A percentile compares a stretch with the other conserved stretches of the same genome.
phyloP scores from a whole-genome alignment of 352 stramenopile genomes.

The Globisporangium nodosum region DNA sequence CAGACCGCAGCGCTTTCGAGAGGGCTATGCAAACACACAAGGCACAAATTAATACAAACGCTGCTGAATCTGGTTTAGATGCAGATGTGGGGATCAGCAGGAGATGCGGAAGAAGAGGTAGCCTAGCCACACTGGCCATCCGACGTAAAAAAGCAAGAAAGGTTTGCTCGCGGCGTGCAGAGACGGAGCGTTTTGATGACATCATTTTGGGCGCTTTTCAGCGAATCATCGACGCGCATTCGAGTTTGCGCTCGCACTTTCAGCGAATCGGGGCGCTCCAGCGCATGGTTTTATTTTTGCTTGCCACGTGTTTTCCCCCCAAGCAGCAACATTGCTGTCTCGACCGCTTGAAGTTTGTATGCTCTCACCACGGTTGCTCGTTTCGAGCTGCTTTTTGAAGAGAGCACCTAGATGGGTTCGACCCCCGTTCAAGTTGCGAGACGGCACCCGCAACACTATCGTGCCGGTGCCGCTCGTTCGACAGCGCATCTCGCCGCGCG shows the following conservation, averaged over 20 bases:
- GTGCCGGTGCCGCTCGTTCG: background rate
- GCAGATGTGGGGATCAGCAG: background rate
- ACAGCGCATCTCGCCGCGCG: background rate
- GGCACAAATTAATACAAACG: background rate
- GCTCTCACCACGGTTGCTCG: too few relatives aligned
- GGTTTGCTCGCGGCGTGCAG: background rate
- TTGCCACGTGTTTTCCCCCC: background rate
- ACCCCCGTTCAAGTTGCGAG: background rate
- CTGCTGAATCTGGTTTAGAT: background rate
- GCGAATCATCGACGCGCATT: background rate
- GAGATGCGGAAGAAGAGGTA: background rate
- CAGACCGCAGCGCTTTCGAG: background rate
- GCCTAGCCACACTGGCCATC: constrained; percentile 1
- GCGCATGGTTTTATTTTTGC: background rate
- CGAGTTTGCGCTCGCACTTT: background rate
- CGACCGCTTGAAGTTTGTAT: too few relatives aligned
- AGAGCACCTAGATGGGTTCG: background rate
- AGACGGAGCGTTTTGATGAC: background rate
- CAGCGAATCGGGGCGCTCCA: constrained; percentile 29
- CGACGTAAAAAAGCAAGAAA: constrained; percentile 5
- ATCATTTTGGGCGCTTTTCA: background rate
- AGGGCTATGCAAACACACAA: background rate
- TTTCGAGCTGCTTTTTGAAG: background rate
- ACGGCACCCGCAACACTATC: background rate
- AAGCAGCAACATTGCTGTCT: too few relatives aligned